phyloP scores from a whole-genome alignment of 148 eudicot species.

The Polygonum maritimum region DNA sequence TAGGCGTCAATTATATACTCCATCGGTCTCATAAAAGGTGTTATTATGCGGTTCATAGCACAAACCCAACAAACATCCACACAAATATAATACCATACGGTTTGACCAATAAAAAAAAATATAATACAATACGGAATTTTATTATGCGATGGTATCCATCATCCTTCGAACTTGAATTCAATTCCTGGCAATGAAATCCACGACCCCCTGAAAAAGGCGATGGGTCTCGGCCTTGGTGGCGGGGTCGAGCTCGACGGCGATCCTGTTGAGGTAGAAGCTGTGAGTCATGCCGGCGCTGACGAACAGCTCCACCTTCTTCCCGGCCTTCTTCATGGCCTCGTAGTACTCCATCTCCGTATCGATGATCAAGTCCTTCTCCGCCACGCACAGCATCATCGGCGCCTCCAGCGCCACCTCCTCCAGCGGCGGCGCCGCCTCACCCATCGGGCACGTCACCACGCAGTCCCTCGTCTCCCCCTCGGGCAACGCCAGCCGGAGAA shows the following conservation, averaged over 20 bases:
- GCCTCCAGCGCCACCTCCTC: conserved; percentile 34
- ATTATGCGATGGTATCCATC: background rate
- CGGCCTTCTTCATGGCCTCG: conserved; percentile 51
- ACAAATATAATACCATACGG: too few species aligned
- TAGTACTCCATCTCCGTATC: conserved; percentile 78
- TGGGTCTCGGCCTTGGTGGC: conserved; percentile 29
- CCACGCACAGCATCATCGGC: conserved; percentile 52
- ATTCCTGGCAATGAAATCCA: conserved; percentile 40
- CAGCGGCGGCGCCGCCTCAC: conserved; percentile 41
- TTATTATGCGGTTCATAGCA: too few species aligned
- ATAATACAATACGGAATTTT: background rate
- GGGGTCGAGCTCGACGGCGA: conserved; percentile 56
- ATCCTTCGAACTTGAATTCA: conserved; percentile 11
- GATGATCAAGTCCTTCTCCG: conserved; percentile 60
- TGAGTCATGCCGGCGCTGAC: conserved; percentile 50
- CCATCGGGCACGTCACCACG: conserved; percentile 79
- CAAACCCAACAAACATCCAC: too few species aligned
- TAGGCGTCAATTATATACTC: too few species aligned
- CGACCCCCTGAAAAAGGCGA: conserved; percentile 31
- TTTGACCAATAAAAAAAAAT: too few species aligned
- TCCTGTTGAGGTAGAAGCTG: conserved; percentile 62
- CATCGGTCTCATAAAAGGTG: too few species aligned
- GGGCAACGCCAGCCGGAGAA: conserved; percentile 54
- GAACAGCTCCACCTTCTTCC: conserved; percentile 49
- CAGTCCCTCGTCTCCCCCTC: conserved; percentile 61